Percentiles rank a stretch among this genome's conserved stretches.
Evolutionary conservation across 495 filamentous ascomycete species (phyloP).

Genomic region (Cercophora newfieldiana): DNA sequence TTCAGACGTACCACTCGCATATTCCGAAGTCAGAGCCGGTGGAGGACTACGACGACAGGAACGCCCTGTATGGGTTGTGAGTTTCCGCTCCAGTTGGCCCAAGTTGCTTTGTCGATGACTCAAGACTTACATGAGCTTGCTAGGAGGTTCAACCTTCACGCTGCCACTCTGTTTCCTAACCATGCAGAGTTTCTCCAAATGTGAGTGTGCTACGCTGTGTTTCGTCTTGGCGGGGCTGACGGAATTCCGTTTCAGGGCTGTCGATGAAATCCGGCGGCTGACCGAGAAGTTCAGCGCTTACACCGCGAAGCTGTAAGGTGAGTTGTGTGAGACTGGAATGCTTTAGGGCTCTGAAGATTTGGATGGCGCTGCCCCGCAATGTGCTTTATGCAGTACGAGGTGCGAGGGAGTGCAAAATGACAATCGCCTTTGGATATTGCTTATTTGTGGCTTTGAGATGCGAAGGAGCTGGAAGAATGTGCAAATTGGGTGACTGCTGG

Average conservation of each 20-base stretch:
- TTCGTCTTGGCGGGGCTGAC: background rate
- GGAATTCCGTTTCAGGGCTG: background rate
- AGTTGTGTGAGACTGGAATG: no score
- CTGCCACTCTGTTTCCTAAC: slow-evolving; percentile 21
- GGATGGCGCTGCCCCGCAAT: no score
- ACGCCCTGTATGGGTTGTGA: slow-evolving; percentile 28
- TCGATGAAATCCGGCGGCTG: slow-evolving; percentile 9
- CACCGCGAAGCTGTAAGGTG: no score
- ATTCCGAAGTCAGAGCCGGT: slow-evolving; percentile 21
- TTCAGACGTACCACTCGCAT: slow-evolving; percentile 23
- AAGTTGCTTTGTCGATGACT: no score
- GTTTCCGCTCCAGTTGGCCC: background rate
- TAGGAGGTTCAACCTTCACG: slow-evolving; percentile 24
- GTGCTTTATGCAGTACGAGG: no score
- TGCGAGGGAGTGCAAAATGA: no score
- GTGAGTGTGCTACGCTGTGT: slow-evolving; percentile 7
- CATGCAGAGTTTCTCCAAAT: slow-evolving; percentile 14
- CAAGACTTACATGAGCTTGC: background rate
- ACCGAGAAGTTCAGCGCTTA: background rate
- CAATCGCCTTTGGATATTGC: no score
- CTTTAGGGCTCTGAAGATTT: no score
- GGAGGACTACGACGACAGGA: slow-evolving; percentile 30
- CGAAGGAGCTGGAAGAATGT: no score
- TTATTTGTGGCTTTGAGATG: no score
- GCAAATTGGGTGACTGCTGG: no score